Percentiles rank a stretch among this genome's conserved stretches.
Evolutionary conservation across 1,284 basidiomycete species (phyloP).

Genomic region (Malassezia pachydermatis): DNA sequence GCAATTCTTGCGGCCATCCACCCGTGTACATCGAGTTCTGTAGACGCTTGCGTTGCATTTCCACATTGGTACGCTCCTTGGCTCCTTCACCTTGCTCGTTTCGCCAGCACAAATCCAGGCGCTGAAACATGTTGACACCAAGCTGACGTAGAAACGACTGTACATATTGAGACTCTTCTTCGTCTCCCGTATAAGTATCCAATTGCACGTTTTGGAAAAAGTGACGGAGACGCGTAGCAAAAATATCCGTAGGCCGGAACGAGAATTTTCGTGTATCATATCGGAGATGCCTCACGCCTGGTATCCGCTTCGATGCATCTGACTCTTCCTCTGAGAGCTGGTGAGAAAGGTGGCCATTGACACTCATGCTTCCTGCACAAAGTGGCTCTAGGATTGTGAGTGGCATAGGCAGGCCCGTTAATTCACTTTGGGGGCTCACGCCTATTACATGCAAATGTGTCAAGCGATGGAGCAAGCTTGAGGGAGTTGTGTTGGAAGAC

Average conservation of each 20-base stretch:
- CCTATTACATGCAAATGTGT: slow-evolving; percentile 17
- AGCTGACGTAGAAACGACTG: neutral
- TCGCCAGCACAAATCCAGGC: slow-evolving; percentile 6
- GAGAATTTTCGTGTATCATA: slow-evolving; percentile 38
- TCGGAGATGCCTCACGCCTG: slow-evolving; percentile 23
- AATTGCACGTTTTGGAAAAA: slow-evolving; percentile 28
- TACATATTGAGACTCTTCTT: neutral
- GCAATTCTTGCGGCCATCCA: slow-evolving; percentile 29
- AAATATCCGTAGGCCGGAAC: slow-evolving; percentile 30
- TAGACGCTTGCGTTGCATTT: neutral
- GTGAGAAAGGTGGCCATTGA: slow-evolving; percentile 7
- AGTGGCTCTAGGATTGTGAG: slow-evolving; percentile 16
- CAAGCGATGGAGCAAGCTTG: slow-evolving; percentile 8
- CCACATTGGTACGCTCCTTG: neutral
- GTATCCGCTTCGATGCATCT: slow-evolving; percentile 2
- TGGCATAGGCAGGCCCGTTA: slow-evolving; percentile 25
- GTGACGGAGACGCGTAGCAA: slow-evolving; percentile 22
- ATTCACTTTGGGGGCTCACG: slow-evolving; percentile 16
- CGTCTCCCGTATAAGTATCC: too few relatives aligned
- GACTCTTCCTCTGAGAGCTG: neutral
- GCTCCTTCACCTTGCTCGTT: neutral
- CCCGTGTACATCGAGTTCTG: slow-evolving; percentile 3
- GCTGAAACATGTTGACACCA: neutral
- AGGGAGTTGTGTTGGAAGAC: neutral
- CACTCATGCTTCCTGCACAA: slow-evolving; percentile 19